Conservation (phyloP, 768 basidiomycete genomes). For the Coprinellus micaceus region DNA sequence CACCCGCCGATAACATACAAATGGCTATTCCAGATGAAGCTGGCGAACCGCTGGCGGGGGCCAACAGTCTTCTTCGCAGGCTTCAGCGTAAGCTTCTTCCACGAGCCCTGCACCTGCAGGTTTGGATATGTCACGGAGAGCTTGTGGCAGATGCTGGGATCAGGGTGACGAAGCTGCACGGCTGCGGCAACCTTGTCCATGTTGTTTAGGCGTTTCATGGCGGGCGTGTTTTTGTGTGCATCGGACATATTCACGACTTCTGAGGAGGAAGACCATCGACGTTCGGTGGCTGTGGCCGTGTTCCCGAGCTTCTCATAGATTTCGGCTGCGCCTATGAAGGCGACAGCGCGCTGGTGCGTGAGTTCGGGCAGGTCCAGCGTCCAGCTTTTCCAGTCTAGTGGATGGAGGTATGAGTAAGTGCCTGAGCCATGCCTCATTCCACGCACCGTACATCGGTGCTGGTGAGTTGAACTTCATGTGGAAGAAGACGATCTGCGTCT, state of each 20-base stretch:
- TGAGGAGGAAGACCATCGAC: too few species aligned
- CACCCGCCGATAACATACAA: constrained; percentile 29
- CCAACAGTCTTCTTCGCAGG: constrained; percentile 8
- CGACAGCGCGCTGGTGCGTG: constrained; percentile 22
- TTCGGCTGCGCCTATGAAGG: constrained; percentile 20
- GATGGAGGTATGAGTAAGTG: neutral
- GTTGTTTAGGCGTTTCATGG: constrained; percentile 5
- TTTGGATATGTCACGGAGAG: constrained; percentile 13
- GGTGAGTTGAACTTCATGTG: constrained; percentile 6
- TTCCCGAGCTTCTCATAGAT: constrained; percentile 30
- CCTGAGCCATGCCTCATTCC: too few species aligned
- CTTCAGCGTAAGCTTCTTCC: constrained; percentile 27
- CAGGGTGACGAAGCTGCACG: constrained; percentile 25
- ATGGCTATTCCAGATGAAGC: constrained; percentile 28
- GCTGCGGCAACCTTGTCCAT: constrained; percentile 1
- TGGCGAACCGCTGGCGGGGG: constrained; percentile 19
- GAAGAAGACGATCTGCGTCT: constrained; percentile 13
- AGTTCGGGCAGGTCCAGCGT: constrained; percentile 24
- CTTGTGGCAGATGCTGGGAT: constrained; percentile 18
- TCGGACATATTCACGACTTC: too few species aligned
- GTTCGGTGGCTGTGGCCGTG: constrained; percentile 27
- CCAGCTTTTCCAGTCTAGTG: constrained; percentile 15
- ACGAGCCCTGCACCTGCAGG: constrained; percentile 34
- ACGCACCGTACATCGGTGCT: constrained; percentile 2
- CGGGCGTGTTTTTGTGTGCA: too few species aligned